Evolutionary conservation across 2,329 filamentous ascomycete genomes (phyloP).

Genomic region (Ophiostoma sp.): DNA sequence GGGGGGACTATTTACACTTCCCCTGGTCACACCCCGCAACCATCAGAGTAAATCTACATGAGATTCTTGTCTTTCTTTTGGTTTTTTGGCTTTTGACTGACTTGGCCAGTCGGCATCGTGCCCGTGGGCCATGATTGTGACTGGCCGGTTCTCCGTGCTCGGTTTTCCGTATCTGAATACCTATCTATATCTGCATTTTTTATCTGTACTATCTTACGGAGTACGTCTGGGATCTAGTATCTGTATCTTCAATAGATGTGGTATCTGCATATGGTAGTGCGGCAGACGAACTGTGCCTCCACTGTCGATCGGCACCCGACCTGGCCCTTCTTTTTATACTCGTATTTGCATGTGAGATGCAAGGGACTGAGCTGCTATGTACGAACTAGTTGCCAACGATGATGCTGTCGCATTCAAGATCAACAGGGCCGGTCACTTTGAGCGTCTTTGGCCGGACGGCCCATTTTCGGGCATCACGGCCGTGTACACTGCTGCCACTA

Average conservation of each 20-base stretch:
- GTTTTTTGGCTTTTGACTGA: not conserved
- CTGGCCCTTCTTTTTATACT: not conserved
- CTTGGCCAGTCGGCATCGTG: slow-evolving; percentile 3
- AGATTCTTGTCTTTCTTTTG: not conserved
- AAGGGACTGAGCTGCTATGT: not conserved
- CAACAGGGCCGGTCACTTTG: not conserved
- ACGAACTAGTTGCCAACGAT: not conserved
- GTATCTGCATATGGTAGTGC: too few relatives aligned
- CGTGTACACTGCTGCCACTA: not conserved
- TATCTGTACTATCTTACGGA: too few relatives aligned
- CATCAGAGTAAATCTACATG: not conserved
- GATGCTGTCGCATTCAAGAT: not conserved
- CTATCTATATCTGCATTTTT: not conserved
- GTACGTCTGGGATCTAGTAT: too few relatives aligned
- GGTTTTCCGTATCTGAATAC: too few relatives aligned
- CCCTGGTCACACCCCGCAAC: not conserved
- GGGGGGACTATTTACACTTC: not conserved
- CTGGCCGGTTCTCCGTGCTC: not conserved
- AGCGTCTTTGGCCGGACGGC: not conserved
- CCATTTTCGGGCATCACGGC: slow-evolving; percentile 1
- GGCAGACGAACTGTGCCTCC: too few relatives aligned
- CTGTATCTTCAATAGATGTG: too few relatives aligned
- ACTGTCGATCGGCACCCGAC: too few relatives aligned
- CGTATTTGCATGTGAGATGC: slow-evolving; percentile 15
- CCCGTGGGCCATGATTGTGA: not conserved